These are phyloP conservation scores for Globisporangium radiosum DNA, from an alignment of 352 stramenopile species.

Conservation along the genomic window DNA sequence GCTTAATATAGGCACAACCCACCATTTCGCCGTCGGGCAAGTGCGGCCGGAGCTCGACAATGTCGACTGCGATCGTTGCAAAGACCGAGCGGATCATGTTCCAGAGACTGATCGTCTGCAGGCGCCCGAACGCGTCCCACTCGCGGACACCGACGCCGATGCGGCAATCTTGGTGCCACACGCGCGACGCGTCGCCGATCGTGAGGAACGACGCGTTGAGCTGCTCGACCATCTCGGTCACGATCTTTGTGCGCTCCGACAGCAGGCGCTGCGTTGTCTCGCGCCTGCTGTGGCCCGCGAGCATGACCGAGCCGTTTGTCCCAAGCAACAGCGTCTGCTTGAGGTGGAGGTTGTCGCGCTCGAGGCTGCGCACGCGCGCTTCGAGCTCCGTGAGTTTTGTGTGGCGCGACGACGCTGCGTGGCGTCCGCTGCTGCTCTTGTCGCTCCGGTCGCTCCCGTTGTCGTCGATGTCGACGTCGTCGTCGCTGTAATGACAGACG, in stretches of 20 bases:
- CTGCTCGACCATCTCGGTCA: constrained; percentile 78
- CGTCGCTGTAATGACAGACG: not conserved
- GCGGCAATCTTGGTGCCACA: constrained; percentile 73
- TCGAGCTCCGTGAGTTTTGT: constrained; percentile 74
- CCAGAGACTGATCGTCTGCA: constrained; percentile 75
- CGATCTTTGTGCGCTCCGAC: constrained; percentile 61
- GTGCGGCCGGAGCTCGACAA: constrained; percentile 71
- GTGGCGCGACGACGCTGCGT: constrained; percentile 24
- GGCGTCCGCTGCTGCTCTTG: constrained; percentile 6
- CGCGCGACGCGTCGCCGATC: constrained; percentile 51
- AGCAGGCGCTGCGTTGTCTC: constrained; percentile 47
- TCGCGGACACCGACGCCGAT: constrained; percentile 72
- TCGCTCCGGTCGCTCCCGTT: constrained; percentile 19
- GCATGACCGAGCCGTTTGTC: constrained; percentile 43
- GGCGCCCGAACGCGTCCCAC: constrained; percentile 63
- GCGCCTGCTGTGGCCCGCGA: constrained; percentile 24
- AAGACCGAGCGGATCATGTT: constrained; percentile 80
- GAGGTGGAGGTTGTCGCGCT: constrained; percentile 70
- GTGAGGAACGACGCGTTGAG: constrained; percentile 65
- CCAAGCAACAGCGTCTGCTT: constrained; percentile 70
- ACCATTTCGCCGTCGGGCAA: constrained; percentile 72
- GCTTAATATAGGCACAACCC: not conserved
- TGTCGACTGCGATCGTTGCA: constrained; percentile 67
- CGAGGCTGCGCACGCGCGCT: constrained; percentile 53
- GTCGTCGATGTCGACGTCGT: constrained; percentile 14